Percentiles rank a stretch among this genome's conserved stretches.
phyloP scores from a whole-genome alignment of 108 stramenopile species.

The Discostella stelligeroides region DNA sequence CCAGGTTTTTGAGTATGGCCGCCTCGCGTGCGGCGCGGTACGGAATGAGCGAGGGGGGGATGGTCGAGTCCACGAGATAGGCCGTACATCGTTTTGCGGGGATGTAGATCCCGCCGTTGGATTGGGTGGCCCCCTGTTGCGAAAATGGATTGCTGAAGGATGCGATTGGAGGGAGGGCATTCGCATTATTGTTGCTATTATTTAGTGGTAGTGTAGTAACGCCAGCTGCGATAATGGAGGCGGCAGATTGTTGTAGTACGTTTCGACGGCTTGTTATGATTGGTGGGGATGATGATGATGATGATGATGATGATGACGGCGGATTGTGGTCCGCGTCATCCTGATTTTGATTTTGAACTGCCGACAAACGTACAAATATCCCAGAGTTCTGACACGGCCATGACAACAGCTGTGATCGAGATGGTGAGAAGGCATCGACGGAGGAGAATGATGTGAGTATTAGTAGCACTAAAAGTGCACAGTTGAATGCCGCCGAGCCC shows the following conservation, averaged over 20 bases:
- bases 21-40: conserved; percentile 54
- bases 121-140: conserved; percentile 76
- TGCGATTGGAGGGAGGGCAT: conserved; percentile 59
- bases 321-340: not conserved
- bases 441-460: not conserved
- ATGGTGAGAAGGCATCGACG: not conserved
- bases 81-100: conserved; percentile 68
- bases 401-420: not conserved
- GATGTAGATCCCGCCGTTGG: conserved; percentile 85
- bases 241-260: not conserved
- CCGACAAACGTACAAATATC: not conserved
- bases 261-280: not conserved
- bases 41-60: conserved; percentile 78
- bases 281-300: not conserved
- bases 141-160: conserved; percentile 63
- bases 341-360: not conserved
- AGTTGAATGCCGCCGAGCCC: conserved; percentile 18
- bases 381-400: not conserved
- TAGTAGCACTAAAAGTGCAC: conserved; percentile 13
- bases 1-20: conserved; percentile 60
- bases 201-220: not conserved
- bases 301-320: not conserved
- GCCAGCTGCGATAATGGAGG: not conserved
- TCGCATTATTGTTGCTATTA: too few relatives aligned
- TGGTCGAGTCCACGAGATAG: conserved; percentile 82